A percentile compares a stretch with the other conserved stretches of the same genome.
Evolutionary conservation across 495 filamentous ascomycete genomes (phyloP).

Genomic region (Neurospora tetrasperma): DNA sequence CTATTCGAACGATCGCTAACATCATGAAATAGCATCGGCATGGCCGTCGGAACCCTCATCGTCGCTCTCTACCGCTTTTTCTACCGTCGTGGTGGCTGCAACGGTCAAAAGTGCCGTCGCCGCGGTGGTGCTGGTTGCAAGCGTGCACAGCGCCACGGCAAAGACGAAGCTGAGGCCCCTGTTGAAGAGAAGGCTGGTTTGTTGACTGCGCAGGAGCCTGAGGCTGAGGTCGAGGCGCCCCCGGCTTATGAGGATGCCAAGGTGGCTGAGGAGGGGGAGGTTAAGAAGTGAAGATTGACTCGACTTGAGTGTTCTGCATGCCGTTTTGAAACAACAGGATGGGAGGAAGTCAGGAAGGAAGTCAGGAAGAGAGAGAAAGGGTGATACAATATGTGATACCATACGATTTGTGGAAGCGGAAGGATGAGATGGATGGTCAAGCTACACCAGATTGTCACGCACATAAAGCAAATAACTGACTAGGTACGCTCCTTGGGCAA

Average conservation of each 20-base stretch:
- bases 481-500: not conserved
- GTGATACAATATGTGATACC: not conserved
- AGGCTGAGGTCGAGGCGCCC: slow-evolving; percentile 11
- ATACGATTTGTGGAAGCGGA: not conserved
- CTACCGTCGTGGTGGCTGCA: slow-evolving; percentile 16
- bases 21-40: slow-evolving; percentile 31
- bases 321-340: too few species aligned
- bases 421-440: not conserved
- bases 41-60: slow-evolving; percentile 38
- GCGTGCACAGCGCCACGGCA: slow-evolving; percentile 7
- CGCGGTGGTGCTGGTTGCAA: not conserved
- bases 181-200: slow-evolving; percentile 36
- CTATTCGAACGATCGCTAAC: not conserved
- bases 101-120: slow-evolving; percentile 16
- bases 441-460: not conserved
- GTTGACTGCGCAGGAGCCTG: slow-evolving; percentile 27
- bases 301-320: too few species aligned
- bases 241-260: slow-evolving; percentile 28
- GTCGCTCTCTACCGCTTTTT: slow-evolving; percentile 36
- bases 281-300: not conserved
- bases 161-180: slow-evolving; percentile 17
- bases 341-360: too few species aligned
- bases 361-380: too few species aligned
- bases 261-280: not conserved
- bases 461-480: not conserved